Evolutionary conservation across 345 rosid genomes (phyloP), one percentile per base, ranked within the genome.

Genomic region (Litchi chinensis): DNA sequence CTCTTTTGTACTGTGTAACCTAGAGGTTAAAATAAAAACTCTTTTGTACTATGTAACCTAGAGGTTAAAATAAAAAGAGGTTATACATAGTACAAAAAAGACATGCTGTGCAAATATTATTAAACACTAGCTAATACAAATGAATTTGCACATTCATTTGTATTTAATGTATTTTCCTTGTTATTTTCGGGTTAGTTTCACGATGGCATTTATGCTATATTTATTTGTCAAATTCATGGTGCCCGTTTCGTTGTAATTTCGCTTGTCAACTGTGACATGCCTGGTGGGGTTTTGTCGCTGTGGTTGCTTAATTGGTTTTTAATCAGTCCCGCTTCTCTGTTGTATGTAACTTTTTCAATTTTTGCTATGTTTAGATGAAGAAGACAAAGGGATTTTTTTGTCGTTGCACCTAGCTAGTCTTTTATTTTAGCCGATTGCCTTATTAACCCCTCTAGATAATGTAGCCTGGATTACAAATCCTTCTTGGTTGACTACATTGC

Each of bases 221-320:
- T 75, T 78, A 54, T 68, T 83, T 60, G 83, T 79, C 64, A 78
- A 79, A 59, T 79, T 84, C 24, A 78, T 80, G 75, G 46, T 79
- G 77, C 80, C 82, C 39, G 16, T 73, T 32, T 43, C 80, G 15
- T 76, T 72, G 81, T 88, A 85, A 82, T 80, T 82, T 81, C 75
- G 10, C 62, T 52, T 32, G 37, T 60, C 63, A 77, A 46, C 18
- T 18, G 50, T 65, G 19, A 32, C 37, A 32, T 71, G 73, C 59
- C 66, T 65, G 79, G 75, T 52, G 54, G 40, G 67, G 78, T 75
- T 82, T 82, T 74, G 76, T 64, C 26, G 16, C 73, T 37, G 24
- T 44, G 75, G 75, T 76, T 32, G 75, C 73, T 65, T 78, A 32
- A 32, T 32, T 32, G 48, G 72, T 65, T 37, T 66, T 50, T 50